phyloP scores from a whole-genome alignment of 176 grass and related monocot species.

The Neostapfia colusana region DNA sequence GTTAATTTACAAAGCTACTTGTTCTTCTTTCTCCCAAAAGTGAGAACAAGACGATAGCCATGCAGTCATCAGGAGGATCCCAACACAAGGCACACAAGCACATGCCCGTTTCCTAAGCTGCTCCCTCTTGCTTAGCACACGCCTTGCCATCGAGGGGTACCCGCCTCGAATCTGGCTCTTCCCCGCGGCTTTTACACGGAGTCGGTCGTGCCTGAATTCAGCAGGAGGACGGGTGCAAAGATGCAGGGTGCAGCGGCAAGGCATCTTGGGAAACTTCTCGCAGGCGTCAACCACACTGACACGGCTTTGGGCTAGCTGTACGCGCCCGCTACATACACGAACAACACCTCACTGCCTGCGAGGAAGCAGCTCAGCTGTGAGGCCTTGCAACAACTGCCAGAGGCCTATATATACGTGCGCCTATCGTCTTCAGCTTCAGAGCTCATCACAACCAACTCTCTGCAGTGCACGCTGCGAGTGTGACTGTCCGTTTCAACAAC shows the following conservation, averaged over 20 bases:
- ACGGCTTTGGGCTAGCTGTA: slow-evolving; percentile 39
- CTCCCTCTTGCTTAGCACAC: slow-evolving; percentile 41
- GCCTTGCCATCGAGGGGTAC: background rate
- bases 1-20: background rate
- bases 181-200: background rate
- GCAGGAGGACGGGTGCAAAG: slow-evolving; percentile 38
- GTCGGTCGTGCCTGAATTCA: slow-evolving; percentile 45
- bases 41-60: background rate
- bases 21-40: background rate
- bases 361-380: slow-evolving; percentile 25
- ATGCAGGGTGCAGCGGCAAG: slow-evolving; percentile 39
- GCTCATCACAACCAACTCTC: background rate
- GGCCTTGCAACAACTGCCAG: slow-evolving; percentile 5
- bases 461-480: slow-evolving; percentile 21
- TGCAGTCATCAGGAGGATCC: background rate
- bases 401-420: slow-evolving; percentile 32
- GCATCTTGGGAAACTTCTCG: slow-evolving; percentile 55
- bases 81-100: slow-evolving; percentile 14
- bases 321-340: background rate
- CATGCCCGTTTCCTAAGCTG: slow-evolving; percentile 24
- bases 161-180: background rate
- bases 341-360: slow-evolving; percentile 23
- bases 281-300: slow-evolving; percentile 18
- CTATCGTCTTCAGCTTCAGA: background rate
- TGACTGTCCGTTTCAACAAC: background rate